A percentile compares a stretch with the other conserved stretches of the same genome.
Evolutionary conservation across 345 rosid species (phyloP).

Genomic region (Iberis pinnata): DNA sequence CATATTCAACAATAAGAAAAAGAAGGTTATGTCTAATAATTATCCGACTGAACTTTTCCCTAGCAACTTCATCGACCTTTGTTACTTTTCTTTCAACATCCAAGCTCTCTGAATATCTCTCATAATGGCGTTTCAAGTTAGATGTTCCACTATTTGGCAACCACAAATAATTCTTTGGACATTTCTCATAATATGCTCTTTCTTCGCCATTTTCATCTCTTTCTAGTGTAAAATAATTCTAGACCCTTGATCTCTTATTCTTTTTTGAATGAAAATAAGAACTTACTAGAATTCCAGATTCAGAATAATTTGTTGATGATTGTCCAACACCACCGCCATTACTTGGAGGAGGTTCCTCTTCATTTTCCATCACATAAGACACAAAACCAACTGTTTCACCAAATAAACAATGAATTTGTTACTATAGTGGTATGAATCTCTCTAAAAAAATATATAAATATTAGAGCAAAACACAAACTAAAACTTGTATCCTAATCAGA

Average conservation of each 20-base stretch:
- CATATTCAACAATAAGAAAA: background rate
- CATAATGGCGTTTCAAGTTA: background rate
- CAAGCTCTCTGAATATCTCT: background rate
- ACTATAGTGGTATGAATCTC: too few relatives aligned
- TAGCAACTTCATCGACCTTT: background rate
- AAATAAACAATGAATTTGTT: too few relatives aligned
- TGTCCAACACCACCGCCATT: too few relatives aligned
- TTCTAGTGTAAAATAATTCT: too few relatives aligned
- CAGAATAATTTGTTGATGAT: background rate
- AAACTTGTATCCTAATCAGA: conserved; percentile 56
- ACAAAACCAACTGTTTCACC: too few relatives aligned
- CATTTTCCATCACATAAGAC: too few relatives aligned
- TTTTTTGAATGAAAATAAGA: too few relatives aligned
- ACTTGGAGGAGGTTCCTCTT: too few relatives aligned
- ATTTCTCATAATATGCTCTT: background rate
- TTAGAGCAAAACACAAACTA: too few relatives aligned
- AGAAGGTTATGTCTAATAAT: background rate
- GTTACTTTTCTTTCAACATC: background rate
- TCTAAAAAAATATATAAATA: too few relatives aligned
- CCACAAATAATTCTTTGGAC: background rate
- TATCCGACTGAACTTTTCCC: background rate
- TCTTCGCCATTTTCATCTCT: background rate
- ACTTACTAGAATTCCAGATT: background rate
- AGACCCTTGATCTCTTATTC: background rate
- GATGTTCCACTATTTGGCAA: background rate